A percentile compares a stretch with the other conserved stretches of the same genome.
Evolutionary conservation across 148 eudicot genomes (phyloP).

Genomic region (Dysphania ambrosioides): DNA sequence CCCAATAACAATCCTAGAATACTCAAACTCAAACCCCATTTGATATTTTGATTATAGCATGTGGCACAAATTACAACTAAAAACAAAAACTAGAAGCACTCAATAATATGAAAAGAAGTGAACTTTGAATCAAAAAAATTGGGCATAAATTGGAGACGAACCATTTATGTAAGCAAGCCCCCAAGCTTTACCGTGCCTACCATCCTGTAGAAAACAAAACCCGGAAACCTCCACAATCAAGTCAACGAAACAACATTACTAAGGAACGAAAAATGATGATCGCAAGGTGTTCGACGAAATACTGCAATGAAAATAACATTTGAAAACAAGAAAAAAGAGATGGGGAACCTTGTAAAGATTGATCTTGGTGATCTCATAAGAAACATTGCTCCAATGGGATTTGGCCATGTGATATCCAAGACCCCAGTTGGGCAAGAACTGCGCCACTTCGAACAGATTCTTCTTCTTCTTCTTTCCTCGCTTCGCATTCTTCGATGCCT

Average conservation of each 20-base stretch:
- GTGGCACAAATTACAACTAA: not conserved
- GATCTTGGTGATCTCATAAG: constrained; percentile 84
- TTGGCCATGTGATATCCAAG: constrained; percentile 89
- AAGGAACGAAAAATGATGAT: not conserved
- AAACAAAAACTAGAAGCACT: not conserved
- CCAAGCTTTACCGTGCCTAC: constrained; percentile 97
- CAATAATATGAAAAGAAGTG: not conserved
- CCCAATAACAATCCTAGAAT: not conserved
- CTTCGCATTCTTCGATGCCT: constrained; percentile 35
- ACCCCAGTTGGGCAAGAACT: constrained; percentile 91
- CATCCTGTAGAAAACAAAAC: constrained; percentile 62
- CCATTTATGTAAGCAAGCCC: constrained; percentile 78
- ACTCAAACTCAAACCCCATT: not conserved
- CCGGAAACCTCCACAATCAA: constrained; percentile 11
- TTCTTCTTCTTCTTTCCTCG: constrained; percentile 56
- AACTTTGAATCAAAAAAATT: not conserved
- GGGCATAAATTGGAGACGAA: constrained; percentile 29
- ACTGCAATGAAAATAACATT: constrained; percentile 13
- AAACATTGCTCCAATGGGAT: constrained; percentile 68
- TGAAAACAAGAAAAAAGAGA: constrained; percentile 2
- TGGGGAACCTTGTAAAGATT: constrained; percentile 73
- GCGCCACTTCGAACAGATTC: constrained; percentile 80
- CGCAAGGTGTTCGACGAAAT: constrained; percentile 29
- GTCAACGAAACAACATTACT: not conserved
- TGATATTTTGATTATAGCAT: not conserved